phyloP scores from a whole-genome alignment of 345 rosid species.

The Gossypium thurberi region DNA sequence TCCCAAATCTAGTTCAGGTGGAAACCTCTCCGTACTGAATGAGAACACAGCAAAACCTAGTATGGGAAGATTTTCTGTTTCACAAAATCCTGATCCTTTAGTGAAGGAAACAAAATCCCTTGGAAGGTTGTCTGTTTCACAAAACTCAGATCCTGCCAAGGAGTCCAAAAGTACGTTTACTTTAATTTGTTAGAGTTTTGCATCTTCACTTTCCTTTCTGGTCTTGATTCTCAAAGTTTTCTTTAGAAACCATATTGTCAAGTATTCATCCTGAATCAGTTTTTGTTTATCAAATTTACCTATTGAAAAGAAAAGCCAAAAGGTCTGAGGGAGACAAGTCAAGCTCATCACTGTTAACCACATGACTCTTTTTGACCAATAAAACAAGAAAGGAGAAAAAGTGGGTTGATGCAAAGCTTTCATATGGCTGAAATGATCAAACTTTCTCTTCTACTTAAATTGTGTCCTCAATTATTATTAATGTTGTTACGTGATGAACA shows the following conservation, averaged over 20 bases:
- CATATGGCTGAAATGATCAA: neutral
- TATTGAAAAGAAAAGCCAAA: neutral
- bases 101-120: slow-evolving; percentile 72
- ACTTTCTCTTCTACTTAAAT: neutral
- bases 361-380: neutral
- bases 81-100: slow-evolving; percentile 46
- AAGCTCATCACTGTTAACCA: neutral
- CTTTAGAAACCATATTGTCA: neutral
- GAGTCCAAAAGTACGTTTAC: slow-evolving; percentile 42
- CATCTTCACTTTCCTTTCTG: neutral
- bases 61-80: slow-evolving; percentile 44
- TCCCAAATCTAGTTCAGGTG: slow-evolving; percentile 45
- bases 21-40: slow-evolving; percentile 46
- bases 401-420: neutral
- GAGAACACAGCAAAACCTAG: slow-evolving; percentile 57
- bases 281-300: neutral
- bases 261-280: neutral
- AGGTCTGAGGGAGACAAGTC: neutral
- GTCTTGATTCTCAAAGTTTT: neutral
- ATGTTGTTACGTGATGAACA: neutral
- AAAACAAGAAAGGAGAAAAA: neutral
- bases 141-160: slow-evolving; percentile 67
- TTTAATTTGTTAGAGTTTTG: slow-evolving; percentile 2
- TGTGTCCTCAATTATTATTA: neutral
- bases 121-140: slow-evolving; percentile 79